A percentile compares a stretch with the other conserved stretches of the same genome.
Evolutionary conservation across 2,329 filamentous ascomycete species (phyloP).

Genomic region (Delphinella strobiligena): DNA sequence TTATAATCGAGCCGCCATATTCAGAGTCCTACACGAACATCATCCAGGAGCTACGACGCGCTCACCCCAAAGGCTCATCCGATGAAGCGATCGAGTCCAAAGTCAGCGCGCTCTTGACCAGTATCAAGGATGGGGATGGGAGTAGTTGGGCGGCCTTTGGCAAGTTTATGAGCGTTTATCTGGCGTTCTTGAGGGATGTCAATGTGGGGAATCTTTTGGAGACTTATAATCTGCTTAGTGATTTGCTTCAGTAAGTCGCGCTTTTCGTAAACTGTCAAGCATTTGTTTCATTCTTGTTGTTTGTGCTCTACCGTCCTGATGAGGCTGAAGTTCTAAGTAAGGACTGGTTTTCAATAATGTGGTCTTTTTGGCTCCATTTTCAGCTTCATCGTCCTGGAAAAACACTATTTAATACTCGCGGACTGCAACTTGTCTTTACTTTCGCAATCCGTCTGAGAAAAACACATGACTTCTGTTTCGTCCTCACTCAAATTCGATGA

Average conservation of each 20-base stretch:
- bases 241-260: conserved; percentile 65
- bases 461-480: no score
- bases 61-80: conserved; percentile 36
- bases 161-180: conserved; percentile 68
- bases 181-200: conserved; percentile 70
- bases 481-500: no score
- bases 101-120: conserved; percentile 54
- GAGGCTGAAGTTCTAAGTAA: no score
- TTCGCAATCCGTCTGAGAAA: no score
- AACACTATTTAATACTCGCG: no score
- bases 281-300: no score
- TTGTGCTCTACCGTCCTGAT: no score
- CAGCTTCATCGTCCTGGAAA: no score
- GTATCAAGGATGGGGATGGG: conserved; percentile 51
- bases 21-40: conserved; percentile 56
- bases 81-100: conserved; percentile 48
- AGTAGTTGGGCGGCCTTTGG: conserved; percentile 66
- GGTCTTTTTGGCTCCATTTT: no score
- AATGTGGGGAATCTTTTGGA: conserved; percentile 62
- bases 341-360: no score
- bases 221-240: conserved; percentile 63
- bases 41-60: conserved; percentile 50
- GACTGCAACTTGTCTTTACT: no score
- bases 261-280: no score
- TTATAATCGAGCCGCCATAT: conserved; percentile 63